Evolutionary conservation across 2,329 filamentous ascomycete species (phyloP), one percentile per base, ranked within the genome.

Genomic region (Xylariaceae sp.): DNA sequence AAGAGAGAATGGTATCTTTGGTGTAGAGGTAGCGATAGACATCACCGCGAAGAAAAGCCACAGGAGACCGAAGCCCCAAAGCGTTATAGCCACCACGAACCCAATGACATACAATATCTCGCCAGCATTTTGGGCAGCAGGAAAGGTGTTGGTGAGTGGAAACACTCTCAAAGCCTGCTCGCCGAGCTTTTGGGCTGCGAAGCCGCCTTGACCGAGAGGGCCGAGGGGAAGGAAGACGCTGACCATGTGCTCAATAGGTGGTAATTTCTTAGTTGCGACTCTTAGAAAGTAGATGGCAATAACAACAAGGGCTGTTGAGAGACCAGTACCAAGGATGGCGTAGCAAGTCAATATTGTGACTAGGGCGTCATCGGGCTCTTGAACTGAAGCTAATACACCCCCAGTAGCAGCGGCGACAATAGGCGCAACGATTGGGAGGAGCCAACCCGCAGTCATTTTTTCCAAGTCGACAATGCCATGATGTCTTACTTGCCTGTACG

Each of bases 151-250:
- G 1, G 67, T 72, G 39, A 66, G 46, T 0, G 70, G 71, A 17
- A 76, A 62, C 2, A 75, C 49, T 3, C 62, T 58, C 43, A 75
- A 58, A 4, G 78, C 74, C 3, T 76, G 72, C 42, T 72, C 71
- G 6, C 78, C 79, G 3, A 75, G 67, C 55, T 78, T 73, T 64
- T 78, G 72, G 38, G 76, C 75, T 43, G 72, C 77, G 60, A 79
- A 88, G 1, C 81, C 82, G 12, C 83, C 85, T 63, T 86, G 82
- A 0, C 84, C 84, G 0, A 87, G 67, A 0, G 85, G 83, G 0
- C 85, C 83, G 0, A 88, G 71, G 1, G 85, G 85, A 0, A 89
- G 68, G 56, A 88, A 86, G 6, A 82, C 78, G 2, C 80, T 85
- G 10, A 87, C 83, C 39, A 88, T 83, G 48, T 80, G 74, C 60